Conservation (phyloP, 139 green algal genomes). For the Closterium sp. region DNA sequence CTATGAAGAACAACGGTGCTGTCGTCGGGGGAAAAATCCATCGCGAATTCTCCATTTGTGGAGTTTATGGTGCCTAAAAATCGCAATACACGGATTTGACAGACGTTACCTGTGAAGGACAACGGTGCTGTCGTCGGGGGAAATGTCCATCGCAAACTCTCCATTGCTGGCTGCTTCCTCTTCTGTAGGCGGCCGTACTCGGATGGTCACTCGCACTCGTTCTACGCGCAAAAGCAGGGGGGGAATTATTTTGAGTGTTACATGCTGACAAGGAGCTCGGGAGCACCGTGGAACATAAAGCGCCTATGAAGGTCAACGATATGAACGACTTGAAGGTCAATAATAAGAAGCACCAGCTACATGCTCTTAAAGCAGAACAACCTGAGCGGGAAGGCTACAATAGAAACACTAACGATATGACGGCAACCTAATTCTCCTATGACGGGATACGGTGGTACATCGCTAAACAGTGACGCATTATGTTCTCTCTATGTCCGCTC, state of each 20-base stretch:
- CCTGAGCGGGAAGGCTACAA: too few species aligned
- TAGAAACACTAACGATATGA: too few species aligned
- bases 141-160: conserved; percentile 16
- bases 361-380: too few species aligned
- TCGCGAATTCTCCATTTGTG: too few species aligned
- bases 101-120: conserved; percentile 18
- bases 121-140: neutral
- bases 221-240: neutral
- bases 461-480: too few species aligned
- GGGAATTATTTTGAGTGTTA: neutral
- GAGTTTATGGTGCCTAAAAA: neutral
- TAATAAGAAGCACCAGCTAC: too few species aligned
- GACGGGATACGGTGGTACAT: too few species aligned
- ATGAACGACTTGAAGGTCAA: neutral
- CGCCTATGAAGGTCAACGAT: neutral
- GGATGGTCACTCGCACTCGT: conserved; percentile 23
- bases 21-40: too few species aligned
- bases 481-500: too few species aligned
- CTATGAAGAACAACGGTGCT: too few species aligned
- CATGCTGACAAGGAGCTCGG: neutral
- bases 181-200: conserved; percentile 8
- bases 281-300: neutral
- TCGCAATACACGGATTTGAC: neutral
- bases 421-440: too few species aligned
- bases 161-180: conserved; percentile 10